A percentile compares a stretch with the other conserved stretches of the same genome.
Evolutionary conservation across 129 eudicot species (phyloP).

Genomic region (Silybum marianum): DNA sequence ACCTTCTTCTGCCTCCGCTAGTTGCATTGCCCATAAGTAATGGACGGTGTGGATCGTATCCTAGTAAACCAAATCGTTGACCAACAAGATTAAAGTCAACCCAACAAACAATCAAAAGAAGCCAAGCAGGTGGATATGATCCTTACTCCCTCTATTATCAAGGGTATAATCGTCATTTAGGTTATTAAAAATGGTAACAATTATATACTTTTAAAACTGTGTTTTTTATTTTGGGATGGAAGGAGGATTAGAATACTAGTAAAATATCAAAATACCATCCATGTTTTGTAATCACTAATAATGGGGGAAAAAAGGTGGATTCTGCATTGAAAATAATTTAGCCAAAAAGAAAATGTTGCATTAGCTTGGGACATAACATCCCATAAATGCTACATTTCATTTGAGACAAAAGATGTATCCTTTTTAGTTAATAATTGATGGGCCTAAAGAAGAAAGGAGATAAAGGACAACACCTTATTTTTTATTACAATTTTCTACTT

Average conservation of each 20-base stretch:
- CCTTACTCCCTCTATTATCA: not conserved
- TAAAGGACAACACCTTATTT: not conserved
- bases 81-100: constrained; percentile 4
- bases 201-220: not conserved
- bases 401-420: not conserved
- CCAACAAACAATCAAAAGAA: not conserved
- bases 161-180: not conserved
- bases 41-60: constrained; percentile 88
- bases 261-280: not conserved
- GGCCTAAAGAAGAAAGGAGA: not conserved
- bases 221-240: not conserved
- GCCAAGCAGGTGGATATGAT: not conserved
- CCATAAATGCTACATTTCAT: not conserved
- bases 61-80: constrained; percentile 40
- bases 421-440: not conserved
- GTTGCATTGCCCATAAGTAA: constrained; percentile 96
- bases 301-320: not conserved
- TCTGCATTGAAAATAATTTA: not conserved
- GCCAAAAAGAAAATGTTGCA: not conserved
- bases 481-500: not conserved
- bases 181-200: not conserved
- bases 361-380: not conserved
- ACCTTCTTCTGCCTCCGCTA: constrained; percentile 56
- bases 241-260: not conserved
- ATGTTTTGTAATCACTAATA: not conserved